Evolutionary conservation across 768 basidiomycete genomes (phyloP), one percentile per base, ranked within the genome.

Genomic region (Rhodosporidiobolus odoratus): DNA sequence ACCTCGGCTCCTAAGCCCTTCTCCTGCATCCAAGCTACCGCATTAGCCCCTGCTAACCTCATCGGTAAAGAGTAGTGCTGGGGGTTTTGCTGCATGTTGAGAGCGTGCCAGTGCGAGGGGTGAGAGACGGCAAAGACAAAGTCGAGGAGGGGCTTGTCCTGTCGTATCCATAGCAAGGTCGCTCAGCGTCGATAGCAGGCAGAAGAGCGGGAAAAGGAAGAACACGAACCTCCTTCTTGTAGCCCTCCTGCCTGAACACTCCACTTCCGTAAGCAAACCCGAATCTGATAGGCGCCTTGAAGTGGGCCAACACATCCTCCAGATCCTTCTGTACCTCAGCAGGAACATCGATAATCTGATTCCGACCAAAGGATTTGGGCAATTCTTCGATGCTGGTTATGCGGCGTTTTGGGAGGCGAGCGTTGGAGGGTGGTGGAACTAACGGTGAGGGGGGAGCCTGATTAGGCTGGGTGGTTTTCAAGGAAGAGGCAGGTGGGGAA

Each of bases 201-300:
- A 17, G 25, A n/a, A 1, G 35, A 10, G 9, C 19, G 34, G 41
- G 19, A 54, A 6, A 37, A 9, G 15, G 40, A 32, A 56, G 16
- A 50, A 30, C 19, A 73, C 73, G 48, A 37, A 75, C 75, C 62
- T 63, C 41, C 17, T 35, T 32, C 19, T 60, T 61, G 75, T 94
- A 90, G 25, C 94, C 91, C 64, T 88, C 87, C 80, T 99, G 96
- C 77, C 90, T 86, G 75, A 96, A 96, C 3, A 98, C 93, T 0
- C 95, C 96, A 4, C 89, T 92, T 19, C 96, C 96, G 78, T 98
- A 99, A 0, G 96, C 96, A 78, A 97, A 93, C 1, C 94, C 96
- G 82, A 95, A 98, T 30, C 94, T 88, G 58, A 97, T 90, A 16
- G 94, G 94, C 0, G 91, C 91, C 50, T 91, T 85, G 76, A 97